Evolutionary conservation across 2,329 filamentous ascomycete genomes (phyloP).

Genomic region (Biscogniauxia mediterranea): DNA sequence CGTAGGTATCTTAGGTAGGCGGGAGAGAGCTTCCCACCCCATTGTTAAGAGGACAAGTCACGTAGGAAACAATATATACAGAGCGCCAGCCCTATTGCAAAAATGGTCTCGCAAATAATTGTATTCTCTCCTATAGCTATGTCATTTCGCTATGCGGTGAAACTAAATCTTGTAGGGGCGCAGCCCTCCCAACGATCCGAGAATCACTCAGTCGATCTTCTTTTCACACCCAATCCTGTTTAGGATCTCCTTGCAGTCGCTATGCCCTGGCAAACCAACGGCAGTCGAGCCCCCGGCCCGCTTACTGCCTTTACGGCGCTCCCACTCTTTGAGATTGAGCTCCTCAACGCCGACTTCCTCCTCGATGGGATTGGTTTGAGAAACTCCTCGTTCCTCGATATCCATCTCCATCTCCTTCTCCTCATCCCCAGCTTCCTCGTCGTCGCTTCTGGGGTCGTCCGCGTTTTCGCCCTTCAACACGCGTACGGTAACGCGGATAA

Average conservation of each 20-base stretch:
- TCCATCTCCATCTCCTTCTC: slow-evolving; percentile 26
- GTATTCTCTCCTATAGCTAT: too few relatives aligned
- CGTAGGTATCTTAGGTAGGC: too few relatives aligned
- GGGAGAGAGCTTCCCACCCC: too few relatives aligned
- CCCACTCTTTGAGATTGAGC: slow-evolving; percentile 63
- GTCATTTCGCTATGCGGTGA: too few relatives aligned
- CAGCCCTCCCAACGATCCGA: background rate
- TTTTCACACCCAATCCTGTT: slow-evolving; percentile 81
- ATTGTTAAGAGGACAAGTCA: too few relatives aligned
- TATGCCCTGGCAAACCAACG: slow-evolving; percentile 65
- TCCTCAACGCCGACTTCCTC: slow-evolving; percentile 73
- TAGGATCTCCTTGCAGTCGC: slow-evolving; percentile 74
- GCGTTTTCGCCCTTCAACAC: slow-evolving; percentile 73
- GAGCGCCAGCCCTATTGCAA: too few relatives aligned
- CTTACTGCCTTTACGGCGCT: slow-evolving; percentile 50
- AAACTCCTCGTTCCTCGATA: slow-evolving; percentile 43
- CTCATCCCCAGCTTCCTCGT: slow-evolving; percentile 68
- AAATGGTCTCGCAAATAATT: too few relatives aligned
- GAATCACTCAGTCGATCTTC: slow-evolving; percentile 49
- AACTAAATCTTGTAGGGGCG: too few relatives aligned
- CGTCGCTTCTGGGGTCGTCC: slow-evolving; percentile 83
- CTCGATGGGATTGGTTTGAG: slow-evolving; percentile 55
- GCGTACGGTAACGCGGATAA: slow-evolving; percentile 73
- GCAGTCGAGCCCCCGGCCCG: slow-evolving; percentile 49
- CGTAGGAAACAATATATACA: too few relatives aligned